Base-by-base conservation (phyloP, 1,284 basidiomycete genomes). In the Cerrena zonata region DNA sequence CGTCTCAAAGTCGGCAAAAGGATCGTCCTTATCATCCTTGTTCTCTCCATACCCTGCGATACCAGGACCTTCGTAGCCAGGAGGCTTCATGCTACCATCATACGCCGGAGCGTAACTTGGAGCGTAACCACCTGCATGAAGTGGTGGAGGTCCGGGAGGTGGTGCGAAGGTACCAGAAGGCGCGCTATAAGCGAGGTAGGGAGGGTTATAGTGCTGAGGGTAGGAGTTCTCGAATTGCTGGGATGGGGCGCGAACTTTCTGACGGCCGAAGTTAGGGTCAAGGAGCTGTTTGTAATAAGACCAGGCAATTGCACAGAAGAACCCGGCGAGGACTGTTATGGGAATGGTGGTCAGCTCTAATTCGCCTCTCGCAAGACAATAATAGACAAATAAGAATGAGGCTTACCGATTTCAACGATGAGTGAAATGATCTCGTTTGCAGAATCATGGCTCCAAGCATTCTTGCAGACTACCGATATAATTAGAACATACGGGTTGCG, bases 201-300 rank as follows among this genome's bases (percentile, higher is more conserved):
- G 71, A 25, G 71, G 69, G 51, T 66, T 68, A 61, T 77, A 78
- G 51, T 70, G 61, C 4, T 64, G 48, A 1, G 75, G 68, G 53
- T 66, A 62, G 5, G 30, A 38, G 45, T 48, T 38, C 4, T 43
- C 61, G 27, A 49, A 45, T 49, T 63, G 63, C 45, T 61, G 59
- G 2, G 50, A 55, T 7, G 71, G 69, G 13, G 64, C 52, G 22
- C 67, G 71, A 12, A 58, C 60, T 39, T 68, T 53, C 58, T 69
- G 72, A n/a, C 56, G 71, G 48, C 63, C 63, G 22, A 70, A 72
- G 4, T 66, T 58, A 0, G 88, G 86, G 63, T 91, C 85, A 25
- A 79, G 72, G 7, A 80, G 62, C 68, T 91, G 89, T 22, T 81
- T 79, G 63, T 85, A 83, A 69, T 82, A 91, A 7, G 74, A 72